Base-by-base conservation (phyloP, 345 rosid species). In the Gossypium mustelinum region DNA sequence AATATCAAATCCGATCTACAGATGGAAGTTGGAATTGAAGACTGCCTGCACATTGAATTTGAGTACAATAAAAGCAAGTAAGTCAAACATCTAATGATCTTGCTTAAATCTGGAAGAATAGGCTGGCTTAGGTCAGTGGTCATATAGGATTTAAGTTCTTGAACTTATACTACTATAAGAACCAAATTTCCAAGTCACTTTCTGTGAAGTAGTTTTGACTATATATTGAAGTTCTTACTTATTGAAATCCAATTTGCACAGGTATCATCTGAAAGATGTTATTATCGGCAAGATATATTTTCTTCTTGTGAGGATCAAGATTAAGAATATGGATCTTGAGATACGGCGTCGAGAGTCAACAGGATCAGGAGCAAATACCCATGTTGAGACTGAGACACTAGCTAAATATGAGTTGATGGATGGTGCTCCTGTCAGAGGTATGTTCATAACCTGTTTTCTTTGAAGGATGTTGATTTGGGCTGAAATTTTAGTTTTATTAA, bases 11-110 rank as follows among this genome's bases (percentile, higher is more conserved):
- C 74, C n/a, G 59, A 80, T 58, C 52, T 84, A 75, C 87, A 93
- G 97, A 93, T 96, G 99, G 99, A 96, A 90, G 98, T 96, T 70
- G 99, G 98, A 77, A 93, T 96, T 18, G 98, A 96, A 83, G 99
- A 96, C 79, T 96, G 97, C 78, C 81, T 96, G 12, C 99, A 96
- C 78, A 96, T 96, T 34, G 99, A 92, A 86, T 96, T 96, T 82
- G 98, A 96, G 85, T 96, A 93, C 87, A 90, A 89, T 66, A 96
- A 96, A 88, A 96, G 94, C 99, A 95, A 95, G 99, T 95, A 84
- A 85, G 96, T 80, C 60, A 56, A 48, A 17, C 44, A 14, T 47
- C 57, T 18, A 41, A 39, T 12, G 18, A n/a, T 59, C 44, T 74
- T 74, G 59, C 54, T 64, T 34, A 64, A 48, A 16, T 50, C 43